Evolutionary conservation across 345 rosid genomes (phyloP).

Genomic region (Linum lewisii): DNA sequence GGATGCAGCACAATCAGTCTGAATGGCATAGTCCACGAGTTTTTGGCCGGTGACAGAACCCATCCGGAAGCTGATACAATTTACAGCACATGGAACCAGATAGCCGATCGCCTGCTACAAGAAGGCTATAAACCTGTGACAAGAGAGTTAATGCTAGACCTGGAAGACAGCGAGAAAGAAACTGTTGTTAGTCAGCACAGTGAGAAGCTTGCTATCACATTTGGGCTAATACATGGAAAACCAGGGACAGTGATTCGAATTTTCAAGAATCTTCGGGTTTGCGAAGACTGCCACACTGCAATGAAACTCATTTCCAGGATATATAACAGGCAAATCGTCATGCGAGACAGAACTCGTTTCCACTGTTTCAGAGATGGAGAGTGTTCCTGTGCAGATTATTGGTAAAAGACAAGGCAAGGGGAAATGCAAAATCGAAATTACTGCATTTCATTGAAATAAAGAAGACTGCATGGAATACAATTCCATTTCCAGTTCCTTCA

Average conservation of each 20-base stretch:
- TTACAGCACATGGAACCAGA: slow-evolving; percentile 27
- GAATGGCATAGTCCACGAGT: slow-evolving; percentile 45
- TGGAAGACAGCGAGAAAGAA: slow-evolving; percentile 43
- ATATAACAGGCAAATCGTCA: slow-evolving; percentile 37
- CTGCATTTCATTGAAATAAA: not conserved
- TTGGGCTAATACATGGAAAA: slow-evolving; percentile 47
- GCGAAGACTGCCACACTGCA: slow-evolving; percentile 50
- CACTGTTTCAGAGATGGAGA: slow-evolving; percentile 43
- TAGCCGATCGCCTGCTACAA: slow-evolving; percentile 27
- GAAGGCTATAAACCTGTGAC: slow-evolving; percentile 43
- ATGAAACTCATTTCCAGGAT: slow-evolving; percentile 48
- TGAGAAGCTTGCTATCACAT: slow-evolving; percentile 54
- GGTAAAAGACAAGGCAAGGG: slow-evolving; percentile 27
- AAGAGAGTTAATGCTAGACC: slow-evolving; percentile 27
- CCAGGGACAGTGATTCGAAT: slow-evolving; percentile 34
- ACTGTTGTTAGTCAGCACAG: slow-evolving; percentile 48
- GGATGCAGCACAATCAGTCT: slow-evolving; percentile 53
- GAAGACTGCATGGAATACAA: not conserved
- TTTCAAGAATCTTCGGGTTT: slow-evolving; percentile 55
- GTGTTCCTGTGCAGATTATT: slow-evolving; percentile 48
- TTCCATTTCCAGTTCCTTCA: too few relatives aligned
- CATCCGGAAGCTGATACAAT: slow-evolving; percentile 40
- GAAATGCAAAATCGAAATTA: not conserved
- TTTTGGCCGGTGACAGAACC: slow-evolving; percentile 42
- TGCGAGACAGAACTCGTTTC: slow-evolving; percentile 56